Percentiles rank a stretch among this genome's conserved stretches.
Evolutionary conservation across 768 basidiomycete genomes (phyloP).

Genomic region (Trametes elegans): DNA sequence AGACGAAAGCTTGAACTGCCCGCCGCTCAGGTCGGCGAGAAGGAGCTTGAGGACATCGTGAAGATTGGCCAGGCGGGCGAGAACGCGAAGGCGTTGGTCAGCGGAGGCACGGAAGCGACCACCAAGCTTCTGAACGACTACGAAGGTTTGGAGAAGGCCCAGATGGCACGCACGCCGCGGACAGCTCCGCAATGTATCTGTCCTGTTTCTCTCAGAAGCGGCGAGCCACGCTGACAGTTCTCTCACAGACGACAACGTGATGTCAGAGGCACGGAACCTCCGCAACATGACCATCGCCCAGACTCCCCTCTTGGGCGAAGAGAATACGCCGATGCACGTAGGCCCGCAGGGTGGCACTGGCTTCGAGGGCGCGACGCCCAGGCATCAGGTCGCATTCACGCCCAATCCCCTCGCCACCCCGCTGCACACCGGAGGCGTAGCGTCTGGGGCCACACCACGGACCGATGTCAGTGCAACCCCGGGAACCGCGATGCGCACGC

Average conservation of each 20-base stretch:
- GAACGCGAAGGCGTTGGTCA: conserved; percentile 81
- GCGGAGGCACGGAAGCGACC: conserved; percentile 79
- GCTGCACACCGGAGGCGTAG: conserved; percentile 44
- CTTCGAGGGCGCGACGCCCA: conserved; percentile 94
- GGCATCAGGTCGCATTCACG: conserved; percentile 84
- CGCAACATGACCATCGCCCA: conserved; percentile 91
- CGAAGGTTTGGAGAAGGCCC: conserved; percentile 82
- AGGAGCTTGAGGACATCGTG: conserved; percentile 95
- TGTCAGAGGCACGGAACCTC: conserved; percentile 93
- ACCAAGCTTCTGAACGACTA: conserved; percentile 90
- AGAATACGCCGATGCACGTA: conserved; percentile 91
- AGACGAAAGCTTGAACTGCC: conserved; percentile 84
- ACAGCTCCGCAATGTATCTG: conserved; percentile 90
- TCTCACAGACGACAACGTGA: conserved; percentile 80
- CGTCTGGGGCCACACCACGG: conserved; percentile 36
- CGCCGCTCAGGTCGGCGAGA: conserved; percentile 88
- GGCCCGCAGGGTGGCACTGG: conserved; percentile 80
- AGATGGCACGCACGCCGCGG: conserved; percentile 91
- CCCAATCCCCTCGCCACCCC: conserved; percentile 97
- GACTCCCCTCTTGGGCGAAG: conserved; percentile 93
- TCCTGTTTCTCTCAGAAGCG: neutral
- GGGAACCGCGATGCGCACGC: conserved; percentile 84
- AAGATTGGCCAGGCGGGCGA: conserved; percentile 96
- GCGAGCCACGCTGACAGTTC: conserved; percentile 1
- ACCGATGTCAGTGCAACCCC: conserved; percentile 32